phyloP scores from a whole-genome alignment of 1,139 yeast species.

The Magnusiomyces fungicola region DNA sequence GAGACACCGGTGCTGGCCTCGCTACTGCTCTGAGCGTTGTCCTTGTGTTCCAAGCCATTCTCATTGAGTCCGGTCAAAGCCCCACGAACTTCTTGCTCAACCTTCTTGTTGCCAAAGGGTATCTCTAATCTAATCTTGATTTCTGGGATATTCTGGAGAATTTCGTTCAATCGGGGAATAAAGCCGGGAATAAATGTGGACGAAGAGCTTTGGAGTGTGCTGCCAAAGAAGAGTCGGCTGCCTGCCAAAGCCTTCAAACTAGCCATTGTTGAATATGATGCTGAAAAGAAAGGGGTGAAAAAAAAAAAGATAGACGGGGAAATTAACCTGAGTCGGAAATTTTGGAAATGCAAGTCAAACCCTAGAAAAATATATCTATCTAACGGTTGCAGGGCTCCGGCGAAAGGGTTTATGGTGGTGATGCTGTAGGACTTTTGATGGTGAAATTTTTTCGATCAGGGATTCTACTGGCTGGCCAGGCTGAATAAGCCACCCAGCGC shows the following conservation, averaged over 20 bases:
- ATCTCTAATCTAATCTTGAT: conserved; percentile 12
- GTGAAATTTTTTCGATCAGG: background rate
- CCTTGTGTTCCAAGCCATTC: conserved; percentile 4
- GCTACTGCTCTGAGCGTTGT: background rate
- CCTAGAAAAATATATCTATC: background rate
- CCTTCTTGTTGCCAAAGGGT: conserved; percentile 16
- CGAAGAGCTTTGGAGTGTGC: background rate
- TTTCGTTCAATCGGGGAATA: conserved; percentile 19
- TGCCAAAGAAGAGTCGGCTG: background rate
- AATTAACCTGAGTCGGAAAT: too few relatives aligned
- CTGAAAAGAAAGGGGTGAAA: background rate
- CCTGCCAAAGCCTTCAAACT: background rate
- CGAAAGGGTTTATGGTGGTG: background rate
- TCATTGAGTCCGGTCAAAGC: conserved; percentile 6
- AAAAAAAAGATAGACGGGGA: background rate
- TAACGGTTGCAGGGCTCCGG: background rate
- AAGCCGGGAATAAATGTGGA: conserved; percentile 15
- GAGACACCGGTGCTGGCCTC: background rate
- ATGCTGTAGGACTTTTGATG: background rate
- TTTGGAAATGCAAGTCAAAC: too few relatives aligned
- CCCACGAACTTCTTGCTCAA: conserved; percentile 11
- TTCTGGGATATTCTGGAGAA: conserved; percentile 14
- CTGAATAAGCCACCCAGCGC: too few relatives aligned
- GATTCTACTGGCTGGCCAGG: background rate
- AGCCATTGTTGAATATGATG: background rate